phyloP scores from a whole-genome alignment of 1,284 basidiomycete species.

The Grifola frondosa region DNA sequence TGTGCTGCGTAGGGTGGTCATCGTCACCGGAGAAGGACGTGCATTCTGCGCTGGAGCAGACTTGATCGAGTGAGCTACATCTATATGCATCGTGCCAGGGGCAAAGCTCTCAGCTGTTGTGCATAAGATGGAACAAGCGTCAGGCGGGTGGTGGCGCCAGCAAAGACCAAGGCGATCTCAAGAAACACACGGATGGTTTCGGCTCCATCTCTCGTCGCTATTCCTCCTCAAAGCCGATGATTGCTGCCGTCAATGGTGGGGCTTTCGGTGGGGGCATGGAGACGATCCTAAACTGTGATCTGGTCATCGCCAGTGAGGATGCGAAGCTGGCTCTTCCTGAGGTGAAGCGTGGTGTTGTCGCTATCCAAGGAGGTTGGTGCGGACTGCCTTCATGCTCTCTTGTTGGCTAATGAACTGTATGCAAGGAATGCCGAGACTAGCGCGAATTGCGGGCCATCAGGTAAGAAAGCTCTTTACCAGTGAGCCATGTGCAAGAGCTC shows the following conservation, averaged over 20 bases:
- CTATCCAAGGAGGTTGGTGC: slow-evolving; percentile 69
- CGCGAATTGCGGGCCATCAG: slow-evolving; percentile 66
- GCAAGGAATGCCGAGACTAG: slow-evolving; percentile 63
- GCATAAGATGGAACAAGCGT: slow-evolving; percentile 56
- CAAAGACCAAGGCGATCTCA: slow-evolving; percentile 46
- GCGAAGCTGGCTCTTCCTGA: slow-evolving; percentile 80
- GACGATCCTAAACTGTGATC: slow-evolving; percentile 78
- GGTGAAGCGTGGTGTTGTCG: slow-evolving; percentile 78
- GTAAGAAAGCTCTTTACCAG: slow-evolving; percentile 37
- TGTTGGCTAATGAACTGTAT: neutral
- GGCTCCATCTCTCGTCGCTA: slow-evolving; percentile 72
- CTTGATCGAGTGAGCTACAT: slow-evolving; percentile 58
- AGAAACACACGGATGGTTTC: slow-evolving; percentile 61
- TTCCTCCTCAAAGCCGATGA: slow-evolving; percentile 69
- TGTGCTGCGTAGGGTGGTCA: slow-evolving; percentile 56
- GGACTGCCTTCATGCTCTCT: neutral
- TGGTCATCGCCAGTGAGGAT: slow-evolving; percentile 73
- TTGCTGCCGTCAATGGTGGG: slow-evolving; percentile 80
- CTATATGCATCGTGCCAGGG: neutral
- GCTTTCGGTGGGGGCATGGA: slow-evolving; percentile 83
- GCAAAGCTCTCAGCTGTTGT: neutral
- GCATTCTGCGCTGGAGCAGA: slow-evolving; percentile 84
- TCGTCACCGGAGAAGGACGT: slow-evolving; percentile 77
- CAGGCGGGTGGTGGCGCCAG: slow-evolving; percentile 40
- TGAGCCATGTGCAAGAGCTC: neutral